Percentiles rank a stretch among this genome's conserved stretches.
phyloP scores from a whole-genome alignment of 2,329 filamentous ascomycete genomes.

The Sarocladiaceae sp. region DNA sequence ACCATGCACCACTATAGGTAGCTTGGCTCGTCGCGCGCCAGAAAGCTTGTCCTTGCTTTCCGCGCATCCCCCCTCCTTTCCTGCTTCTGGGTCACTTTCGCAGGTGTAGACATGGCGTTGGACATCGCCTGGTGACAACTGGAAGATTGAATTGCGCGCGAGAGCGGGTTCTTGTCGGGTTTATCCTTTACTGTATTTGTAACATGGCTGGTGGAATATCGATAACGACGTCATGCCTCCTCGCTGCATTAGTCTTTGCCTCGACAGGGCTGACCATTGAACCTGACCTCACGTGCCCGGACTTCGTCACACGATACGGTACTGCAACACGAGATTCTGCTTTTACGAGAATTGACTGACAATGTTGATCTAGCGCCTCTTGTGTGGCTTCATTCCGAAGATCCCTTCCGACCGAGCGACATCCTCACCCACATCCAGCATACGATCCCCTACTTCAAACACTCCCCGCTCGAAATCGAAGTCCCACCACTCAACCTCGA shows the following conservation, averaged over 20 bases:
- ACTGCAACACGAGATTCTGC: not conserved
- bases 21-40: not conserved
- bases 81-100: no score
- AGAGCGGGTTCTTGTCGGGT: not conserved
- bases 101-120: no score
- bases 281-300: not conserved
- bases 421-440: constrained; percentile 24
- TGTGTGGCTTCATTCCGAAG: constrained; percentile 27
- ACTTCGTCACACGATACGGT: constrained; percentile 1
- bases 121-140: no score
- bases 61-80: not conserved
- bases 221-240: not conserved
- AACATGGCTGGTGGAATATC: not conserved
- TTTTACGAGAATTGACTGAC: not conserved
- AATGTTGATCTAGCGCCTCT: constrained; percentile 20
- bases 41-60: no score
- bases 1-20: not conserved
- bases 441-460: constrained; percentile 19
- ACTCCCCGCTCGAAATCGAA: constrained; percentile 6
- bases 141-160: no score
- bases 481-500: constrained; percentile 20
- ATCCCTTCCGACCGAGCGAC: constrained; percentile 24
- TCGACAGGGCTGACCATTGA: not conserved
- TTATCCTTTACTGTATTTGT: not conserved
- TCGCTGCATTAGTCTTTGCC: not conserved